Evolutionary conservation across 75 land plant genomes (phyloP), one percentile per base, ranked within the genome.

Genomic region (Cunninghamia lanceolata): DNA sequence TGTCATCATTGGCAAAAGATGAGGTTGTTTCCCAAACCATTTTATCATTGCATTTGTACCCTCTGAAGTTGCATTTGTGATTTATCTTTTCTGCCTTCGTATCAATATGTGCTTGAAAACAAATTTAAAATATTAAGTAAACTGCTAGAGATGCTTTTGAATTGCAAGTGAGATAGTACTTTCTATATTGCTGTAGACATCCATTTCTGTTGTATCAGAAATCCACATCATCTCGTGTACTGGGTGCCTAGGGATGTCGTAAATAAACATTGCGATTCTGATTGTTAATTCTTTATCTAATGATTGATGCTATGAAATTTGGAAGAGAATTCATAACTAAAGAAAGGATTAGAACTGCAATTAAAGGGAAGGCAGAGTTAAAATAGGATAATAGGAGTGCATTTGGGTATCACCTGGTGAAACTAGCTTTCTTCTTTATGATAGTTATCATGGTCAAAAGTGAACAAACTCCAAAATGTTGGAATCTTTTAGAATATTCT

Each of bases 1-100:
- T 98, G 84, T 90, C 99, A 54, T 98, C 90, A 86, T 76, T 98
- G 16, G 85, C 99, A 66, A 97, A 95, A 91, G 96, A 97, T 32
- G 99, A 98, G 99, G 99, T 98, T 35, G 46, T 42, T 32, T 83
- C 39, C 34, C 16, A 63, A 43, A 13, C 35, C 73, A 7, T 53
- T 6, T 70, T n/a, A 8, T 21, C 9, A 17, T 84, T 42, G 21
- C 47, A 83, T n/a, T 71, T 9, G 32, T 71, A 71, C 36, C 34
- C 15, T 71, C 75, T 10, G 36, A 71, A 9, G n/a, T 43, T 45
- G 28, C 16, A 32, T 53, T 35, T 83, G 66, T 36, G 54, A 4
- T 34, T 34, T 50, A 50, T 10, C 0, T 50, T 50, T 35, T 4
- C 53, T 35, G n/a, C 38, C 32, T 83, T 83, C 28, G 35, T 83